Base-by-base conservation (phyloP, 768 basidiomycete genomes). In the Pleurotus eryngii region DNA sequence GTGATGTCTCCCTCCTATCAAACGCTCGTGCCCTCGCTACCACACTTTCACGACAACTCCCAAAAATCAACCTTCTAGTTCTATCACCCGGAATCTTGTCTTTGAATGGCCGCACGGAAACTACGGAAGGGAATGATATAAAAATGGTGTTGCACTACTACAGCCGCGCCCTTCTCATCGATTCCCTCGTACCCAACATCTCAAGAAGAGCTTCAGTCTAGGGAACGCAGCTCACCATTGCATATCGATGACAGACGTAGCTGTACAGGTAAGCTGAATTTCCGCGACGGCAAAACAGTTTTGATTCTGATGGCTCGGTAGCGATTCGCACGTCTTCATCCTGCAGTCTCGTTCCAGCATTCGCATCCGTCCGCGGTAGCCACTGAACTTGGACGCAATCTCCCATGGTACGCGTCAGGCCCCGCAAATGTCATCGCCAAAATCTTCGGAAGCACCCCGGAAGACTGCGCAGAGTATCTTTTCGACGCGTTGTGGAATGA, bases 21-120 rank as follows among this genome's bases (percentile, higher is more conserved):
- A 81, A 82, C 60, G 76, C 83, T 2, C 70, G 74, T 17, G 56
- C 61, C 3, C 63, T 71, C 4, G 60, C 72, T 4, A 54, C 62
- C 46, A 64, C 68, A 3, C 68, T 78, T 18, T 67, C 61, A 14
- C 56, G 57, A 1, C 68, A 69, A 4, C 57, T 78, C 6, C 70
- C 74, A 0, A 82, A 78, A 64, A 64, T 84, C 65, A 84, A 85
- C 68, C 82, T 76, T 64, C 72, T n/a, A n/a, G n/a, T n/a, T n/a
- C n/a, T n/a, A n/a, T n/a, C n/a, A n/a, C n/a, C n/a, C n/a, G n/a
- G n/a, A n/a, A n/a, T n/a, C n/a, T n/a, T n/a, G n/a, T n/a, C n/a
- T n/a, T n/a, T n/a, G n/a, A n/a, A n/a, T n/a, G n/a, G n/a, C n/a
- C n/a, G n/a, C n/a, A n/a, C n/a, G n/a, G n/a, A n/a, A n/a, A n/a